Evolutionary conservation across 441 rosid species (phyloP), one percentile per base, ranked within the genome.

Genomic region (Arabidopsis lyrata): DNA sequence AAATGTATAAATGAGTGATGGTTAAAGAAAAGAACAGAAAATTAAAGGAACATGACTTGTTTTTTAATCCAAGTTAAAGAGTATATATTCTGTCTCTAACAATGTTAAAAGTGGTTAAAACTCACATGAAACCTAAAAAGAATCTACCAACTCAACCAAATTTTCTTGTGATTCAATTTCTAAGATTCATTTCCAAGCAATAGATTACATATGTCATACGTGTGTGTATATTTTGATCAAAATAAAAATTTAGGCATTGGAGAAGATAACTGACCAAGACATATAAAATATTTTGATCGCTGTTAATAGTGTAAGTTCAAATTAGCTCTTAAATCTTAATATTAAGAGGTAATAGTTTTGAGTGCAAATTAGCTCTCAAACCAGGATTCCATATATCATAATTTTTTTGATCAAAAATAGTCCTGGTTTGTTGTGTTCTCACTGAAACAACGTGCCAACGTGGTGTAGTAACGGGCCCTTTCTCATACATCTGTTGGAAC

Each of bases 1-100:
- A 56, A 47, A n/a, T 22, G 15, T 36, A 60, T 57, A 34, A 16
- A 18, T 45, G 34, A 44, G 34, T 57, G 57, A 0, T 24, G 32
- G 14, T 11, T 5, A 9, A 39, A 47, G 60, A 52, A 58, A 38
- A 15, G 34, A 41, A 35, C 0, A 6, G 1, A 61, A 16, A 2
- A 22, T 22, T 22, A 55, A 34, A 29, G 31, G 18, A 59, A 72
- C 68, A 68, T 75, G 45, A 52, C 76, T 73, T 81, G 72, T 53
- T 83, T 78, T 83, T 14, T 18, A 83, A 76, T 70, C 72, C 60
- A 78, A 83, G 77, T 49, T 56, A 47, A n/a, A 49, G 53, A 70
- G 48, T 50, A 52, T 29, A 29, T 50, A 52, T 31, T 20, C 2
- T 52, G 56, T 44, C 27, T 39, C 55, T 74, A 66, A 48, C 31